A percentile compares a stretch with the other conserved stretches of the same genome.
Evolutionary conservation across 805 yeast genomes (phyloP).

Genomic region (Danielia oregonensis): DNA sequence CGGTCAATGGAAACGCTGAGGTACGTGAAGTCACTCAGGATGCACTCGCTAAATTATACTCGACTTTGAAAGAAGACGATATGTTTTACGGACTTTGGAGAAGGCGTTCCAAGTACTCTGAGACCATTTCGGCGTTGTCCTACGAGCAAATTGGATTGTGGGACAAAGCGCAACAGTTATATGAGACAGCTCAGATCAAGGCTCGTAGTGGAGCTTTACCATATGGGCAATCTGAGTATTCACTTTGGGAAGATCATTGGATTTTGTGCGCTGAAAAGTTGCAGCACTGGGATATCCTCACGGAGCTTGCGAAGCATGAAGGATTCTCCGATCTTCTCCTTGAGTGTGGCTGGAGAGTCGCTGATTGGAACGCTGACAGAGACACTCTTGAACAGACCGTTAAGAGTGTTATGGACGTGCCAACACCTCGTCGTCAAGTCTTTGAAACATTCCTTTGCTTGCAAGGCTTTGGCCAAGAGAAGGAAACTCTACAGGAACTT

Average conservation of each 20-base stretch:
- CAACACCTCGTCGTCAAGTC: constrained; percentile 94
- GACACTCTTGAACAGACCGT: constrained; percentile 94
- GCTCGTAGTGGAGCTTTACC: constrained; percentile 95
- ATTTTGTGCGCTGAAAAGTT: constrained; percentile 92
- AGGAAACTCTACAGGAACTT: constrained; percentile 80
- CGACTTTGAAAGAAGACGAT: constrained; percentile 87
- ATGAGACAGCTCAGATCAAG: constrained; percentile 94
- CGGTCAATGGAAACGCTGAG: constrained; percentile 63
- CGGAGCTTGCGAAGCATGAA: constrained; percentile 96
- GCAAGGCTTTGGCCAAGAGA: constrained; percentile 90
- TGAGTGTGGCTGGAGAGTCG: constrained; percentile 99
- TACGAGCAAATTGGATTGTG: constrained; percentile 94
- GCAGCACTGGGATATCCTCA: constrained; percentile 96
- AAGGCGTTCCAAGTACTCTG: constrained; percentile 89
- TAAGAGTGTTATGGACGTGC: constrained; percentile 96
- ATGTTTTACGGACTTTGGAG: constrained; percentile 98
- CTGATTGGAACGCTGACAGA: constrained; percentile 95
- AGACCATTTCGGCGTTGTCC: constrained; percentile 88
- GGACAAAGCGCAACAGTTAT: constrained; percentile 90
- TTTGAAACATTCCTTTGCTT: constrained; percentile 91
- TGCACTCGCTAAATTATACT: constrained; percentile 85
- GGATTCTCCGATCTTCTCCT: constrained; percentile 90
- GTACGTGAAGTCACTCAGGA: constrained; percentile 85
- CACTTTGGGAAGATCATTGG: constrained; percentile 99
- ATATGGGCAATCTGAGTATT: constrained; percentile 90